phyloP scores from a whole-genome alignment of 768 basidiomycete species.

The Tubosaeta brunneosetosa region DNA sequence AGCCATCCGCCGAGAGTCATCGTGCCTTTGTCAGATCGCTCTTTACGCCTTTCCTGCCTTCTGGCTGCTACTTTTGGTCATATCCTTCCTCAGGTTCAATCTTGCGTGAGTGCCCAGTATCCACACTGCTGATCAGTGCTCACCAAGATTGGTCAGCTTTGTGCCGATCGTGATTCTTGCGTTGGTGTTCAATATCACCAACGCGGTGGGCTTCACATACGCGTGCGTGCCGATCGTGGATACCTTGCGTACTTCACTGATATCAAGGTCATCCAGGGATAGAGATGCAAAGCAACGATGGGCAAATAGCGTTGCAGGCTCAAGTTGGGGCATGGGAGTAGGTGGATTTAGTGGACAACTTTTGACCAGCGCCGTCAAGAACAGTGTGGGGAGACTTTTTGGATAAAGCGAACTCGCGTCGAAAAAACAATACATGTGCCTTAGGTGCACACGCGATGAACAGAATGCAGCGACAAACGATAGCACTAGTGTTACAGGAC shows the following conservation, averaged over 20 bases:
- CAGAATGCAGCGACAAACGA: slow-evolving; percentile 11
- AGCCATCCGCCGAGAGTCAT: slow-evolving; percentile 10
- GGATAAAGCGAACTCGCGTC: slow-evolving; percentile 31
- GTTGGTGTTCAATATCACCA: slow-evolving; percentile 92
- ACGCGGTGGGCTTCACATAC: slow-evolving; percentile 95
- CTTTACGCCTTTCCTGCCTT: slow-evolving; percentile 85
- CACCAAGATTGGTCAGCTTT: slow-evolving; percentile 50
- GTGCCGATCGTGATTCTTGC: slow-evolving; percentile 93
- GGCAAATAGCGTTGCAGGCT: slow-evolving; percentile 72
- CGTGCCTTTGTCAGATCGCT: slow-evolving; percentile 54
- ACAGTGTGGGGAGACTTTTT: slow-evolving; percentile 74
- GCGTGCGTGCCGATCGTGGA: slow-evolving; percentile 50
- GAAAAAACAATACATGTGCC: slow-evolving; percentile 11
- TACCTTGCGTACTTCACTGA: slow-evolving; percentile 9
- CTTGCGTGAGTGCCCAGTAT: slow-evolving; percentile 57
- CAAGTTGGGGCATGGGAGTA: slow-evolving; percentile 66
- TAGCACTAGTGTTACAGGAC: slow-evolving; percentile 29
- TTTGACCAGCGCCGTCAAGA: slow-evolving; percentile 76
- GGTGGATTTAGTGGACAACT: slow-evolving; percentile 85
- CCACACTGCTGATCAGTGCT: slow-evolving; percentile 3
- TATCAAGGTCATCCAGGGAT: slow-evolving; percentile 45
- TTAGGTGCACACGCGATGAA: slow-evolving; percentile 5
- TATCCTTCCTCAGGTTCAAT: slow-evolving; percentile 85
- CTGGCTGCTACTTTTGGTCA: slow-evolving; percentile 83
- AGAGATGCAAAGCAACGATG: slow-evolving; percentile 91